Base-by-base conservation (phyloP, 805 yeast species). In the Suhomyces faveliae region DNA sequence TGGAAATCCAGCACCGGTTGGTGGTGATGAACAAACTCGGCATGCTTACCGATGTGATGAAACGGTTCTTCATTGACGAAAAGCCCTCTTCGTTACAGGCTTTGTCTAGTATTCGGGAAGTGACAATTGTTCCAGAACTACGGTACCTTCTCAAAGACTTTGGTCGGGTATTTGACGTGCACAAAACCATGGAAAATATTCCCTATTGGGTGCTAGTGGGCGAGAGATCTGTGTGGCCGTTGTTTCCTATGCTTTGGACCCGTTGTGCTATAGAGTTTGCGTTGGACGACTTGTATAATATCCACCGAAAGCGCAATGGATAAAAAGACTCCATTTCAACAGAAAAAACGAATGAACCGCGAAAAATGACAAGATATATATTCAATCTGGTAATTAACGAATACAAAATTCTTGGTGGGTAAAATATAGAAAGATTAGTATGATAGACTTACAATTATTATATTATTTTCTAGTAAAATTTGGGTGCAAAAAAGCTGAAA, bases 141-240 rank as follows among this genome's bases (percentile, higher is more conserved):
- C 75, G 85, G 46, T 83, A 89, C 29, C 68, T 90, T 43, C 71
- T 89, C 43, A 73, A 74, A 35, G 90, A 86, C 55, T 79, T 89
- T 51, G 84, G 89, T 39, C 73, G 89, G 54, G 84, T 90, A 0
- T 79, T 89, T 58, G 96, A 89, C 60, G 85, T 87, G 3, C 84
- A 84, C 57, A 77, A 85, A 55, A 75, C 83, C 21, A 65, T 71
- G 60, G 85, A 81, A 49, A 90, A 89, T 62, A 85, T 90, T 19
- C 86, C 89, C 4, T 89, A 89, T 61, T 92, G 97, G 96, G 82
- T 90, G 11, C 71, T 79, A 45, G 89, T 91, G 25, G 99, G 99
- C 4, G 97, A 92, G 64, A 74, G 86, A 53, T 86, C 96, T 39
- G 89, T 90, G 1, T 94, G 98, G 98, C 96, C 96, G 1, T 79